Conservation (phyloP, 148 eudicot species). For the Chenopodium formosanum region DNA sequence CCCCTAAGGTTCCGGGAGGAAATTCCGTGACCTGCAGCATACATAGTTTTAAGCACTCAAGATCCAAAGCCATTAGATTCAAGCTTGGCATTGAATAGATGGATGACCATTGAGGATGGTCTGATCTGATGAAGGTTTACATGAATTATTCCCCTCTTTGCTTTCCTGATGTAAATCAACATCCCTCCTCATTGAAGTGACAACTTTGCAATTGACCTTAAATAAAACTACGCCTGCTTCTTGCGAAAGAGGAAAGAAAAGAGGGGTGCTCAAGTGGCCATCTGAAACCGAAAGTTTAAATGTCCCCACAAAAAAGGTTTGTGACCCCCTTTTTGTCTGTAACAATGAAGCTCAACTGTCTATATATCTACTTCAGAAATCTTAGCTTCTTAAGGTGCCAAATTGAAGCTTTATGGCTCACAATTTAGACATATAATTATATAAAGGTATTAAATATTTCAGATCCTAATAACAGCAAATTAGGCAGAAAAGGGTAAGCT, state of each 20-base stretch:
- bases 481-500: background rate
- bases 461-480: background rate
- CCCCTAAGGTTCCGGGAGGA: background rate
- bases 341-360: conserved; percentile 27
- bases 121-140: background rate
- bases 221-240: conserved; percentile 15
- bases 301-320: conserved; percentile 24
- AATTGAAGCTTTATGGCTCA: background rate
- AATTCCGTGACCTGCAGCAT: background rate
- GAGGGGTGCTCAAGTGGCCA: conserved; percentile 26
- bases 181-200: conserved; percentile 11
- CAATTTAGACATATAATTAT: background rate
- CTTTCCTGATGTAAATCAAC: background rate
- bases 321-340: conserved; percentile 23
- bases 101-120: background rate
- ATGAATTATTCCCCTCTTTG: background rate
- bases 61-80: conserved; percentile 5
- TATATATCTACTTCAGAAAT: conserved; percentile 12
- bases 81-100: background rate
- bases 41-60: background rate
- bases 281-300: conserved; percentile 27
- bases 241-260: conserved; percentile 27
- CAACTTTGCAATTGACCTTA: conserved; percentile 6
- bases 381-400: conserved; percentile 15
- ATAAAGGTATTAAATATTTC: conserved; percentile 5